Conservation (phyloP, 371 early-diverging fungal species). For the Mortierella sp. region DNA sequence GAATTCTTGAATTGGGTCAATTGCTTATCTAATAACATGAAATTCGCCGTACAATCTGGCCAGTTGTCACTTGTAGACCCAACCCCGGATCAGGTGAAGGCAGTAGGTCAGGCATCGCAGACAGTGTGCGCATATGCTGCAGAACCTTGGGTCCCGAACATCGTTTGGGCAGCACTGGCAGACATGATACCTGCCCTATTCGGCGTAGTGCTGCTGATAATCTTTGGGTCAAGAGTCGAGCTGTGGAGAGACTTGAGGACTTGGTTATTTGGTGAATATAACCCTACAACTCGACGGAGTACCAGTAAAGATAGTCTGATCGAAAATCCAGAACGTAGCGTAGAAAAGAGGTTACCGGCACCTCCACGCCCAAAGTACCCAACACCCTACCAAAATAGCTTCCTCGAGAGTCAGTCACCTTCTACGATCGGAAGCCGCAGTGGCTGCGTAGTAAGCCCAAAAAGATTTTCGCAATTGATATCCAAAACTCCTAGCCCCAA, state of each 20-base stretch:
- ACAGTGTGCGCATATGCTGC: constrained; percentile 24
- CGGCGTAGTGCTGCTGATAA: constrained; percentile 28
- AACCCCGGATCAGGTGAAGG: constrained; percentile 12
- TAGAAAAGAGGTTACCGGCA: background rate
- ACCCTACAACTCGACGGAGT: background rate
- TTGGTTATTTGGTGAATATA: constrained; percentile 8
- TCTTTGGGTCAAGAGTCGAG: constrained; percentile 45
- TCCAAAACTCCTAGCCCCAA: background rate
- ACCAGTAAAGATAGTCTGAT: background rate
- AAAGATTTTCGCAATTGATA: background rate
- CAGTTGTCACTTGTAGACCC: background rate
- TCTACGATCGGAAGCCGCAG: too few species aligned
- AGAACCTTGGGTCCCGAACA: constrained; percentile 23
- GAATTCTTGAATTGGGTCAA: constrained; percentile 31
- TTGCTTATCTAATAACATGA: constrained; percentile 24
- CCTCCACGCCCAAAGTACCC: background rate
- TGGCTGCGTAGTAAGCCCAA: background rate
- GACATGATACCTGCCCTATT: constrained; percentile 30
- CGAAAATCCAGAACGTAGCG: background rate
- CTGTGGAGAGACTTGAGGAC: constrained; percentile 38
- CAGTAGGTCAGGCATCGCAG: constrained; percentile 26
- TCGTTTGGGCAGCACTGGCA: constrained; percentile 31
- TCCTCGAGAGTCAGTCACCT: background rate
- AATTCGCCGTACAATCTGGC: constrained; percentile 2
- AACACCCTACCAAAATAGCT: background rate